phyloP scores from a whole-genome alignment of 345 rosid genomes.

The Xanthoceras sorbifolium region DNA sequence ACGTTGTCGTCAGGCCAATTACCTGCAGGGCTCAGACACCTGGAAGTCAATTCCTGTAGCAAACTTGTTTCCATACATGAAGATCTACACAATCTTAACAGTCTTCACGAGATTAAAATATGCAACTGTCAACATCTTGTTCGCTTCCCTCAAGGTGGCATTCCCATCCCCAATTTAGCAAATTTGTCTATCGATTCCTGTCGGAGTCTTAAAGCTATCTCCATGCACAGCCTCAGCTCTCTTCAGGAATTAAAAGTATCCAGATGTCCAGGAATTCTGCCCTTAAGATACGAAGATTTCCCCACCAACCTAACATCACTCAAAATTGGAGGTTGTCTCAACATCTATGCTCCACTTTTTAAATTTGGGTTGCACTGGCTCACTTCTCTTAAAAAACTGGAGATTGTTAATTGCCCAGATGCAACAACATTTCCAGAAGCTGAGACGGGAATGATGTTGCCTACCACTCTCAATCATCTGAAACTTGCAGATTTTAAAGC shows the following conservation, averaged over 20 bases:
- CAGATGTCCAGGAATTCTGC: constrained; percentile 11
- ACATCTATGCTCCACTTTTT: constrained; percentile 9
- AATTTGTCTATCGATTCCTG: neutral
- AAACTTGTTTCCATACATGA: neutral
- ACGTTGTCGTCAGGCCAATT: neutral
- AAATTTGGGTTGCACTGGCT: constrained; percentile 21
- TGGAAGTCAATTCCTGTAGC: neutral
- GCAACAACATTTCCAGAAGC: constrained; percentile 13
- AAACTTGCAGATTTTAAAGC: constrained; percentile 16
- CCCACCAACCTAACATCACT: constrained; percentile 23
- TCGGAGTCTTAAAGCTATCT: neutral
- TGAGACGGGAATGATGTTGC: neutral
- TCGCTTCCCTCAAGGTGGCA: neutral
- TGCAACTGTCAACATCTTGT: neutral
- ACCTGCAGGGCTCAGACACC: neutral
- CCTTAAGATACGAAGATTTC: constrained; percentile 30
- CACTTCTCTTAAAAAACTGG: constrained; percentile 7
- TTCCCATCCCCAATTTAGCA: neutral
- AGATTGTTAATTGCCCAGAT: constrained; percentile 16
- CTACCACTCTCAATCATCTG: constrained; percentile 9
- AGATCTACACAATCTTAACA: constrained; percentile 16
- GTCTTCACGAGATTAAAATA: constrained; percentile 7
- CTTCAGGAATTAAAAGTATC: constrained; percentile 21
- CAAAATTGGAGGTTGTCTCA: neutral
- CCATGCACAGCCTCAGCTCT: neutral